Percentiles rank a stretch among this genome's conserved stretches.
These are phyloP conservation scores for Aspergillus aculeatinus DNA, from an alignment of 2,329 filamentous ascomycete genomes.

Conservation along the genomic window DNA sequence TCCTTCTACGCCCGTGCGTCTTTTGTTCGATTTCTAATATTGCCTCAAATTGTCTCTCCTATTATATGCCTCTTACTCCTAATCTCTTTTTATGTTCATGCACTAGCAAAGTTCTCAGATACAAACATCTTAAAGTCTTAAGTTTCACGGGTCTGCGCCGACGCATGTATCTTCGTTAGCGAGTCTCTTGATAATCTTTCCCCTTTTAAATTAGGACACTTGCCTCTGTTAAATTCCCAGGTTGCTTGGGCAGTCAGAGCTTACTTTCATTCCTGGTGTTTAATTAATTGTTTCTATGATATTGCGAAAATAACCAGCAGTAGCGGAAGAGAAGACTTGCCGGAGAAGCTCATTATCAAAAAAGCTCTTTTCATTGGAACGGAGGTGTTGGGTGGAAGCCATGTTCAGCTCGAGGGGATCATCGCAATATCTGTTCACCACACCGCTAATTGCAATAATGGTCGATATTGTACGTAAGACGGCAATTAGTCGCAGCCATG, in stretches of 20 bases:
- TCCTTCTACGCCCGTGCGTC: background rate
- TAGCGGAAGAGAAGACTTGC: background rate
- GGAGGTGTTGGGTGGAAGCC: no score
- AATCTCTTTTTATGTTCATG: background rate
- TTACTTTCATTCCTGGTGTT: background rate
- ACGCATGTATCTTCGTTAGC: background rate
- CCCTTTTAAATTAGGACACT: background rate
- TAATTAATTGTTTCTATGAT: no score
- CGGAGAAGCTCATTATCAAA: background rate
- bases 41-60: slow-evolving; percentile 20
- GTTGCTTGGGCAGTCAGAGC: background rate
- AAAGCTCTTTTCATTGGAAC: background rate
- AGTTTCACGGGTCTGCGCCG: background rate
- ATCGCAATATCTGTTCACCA: background rate
- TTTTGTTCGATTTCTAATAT: slow-evolving; percentile 1
- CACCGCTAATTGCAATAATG: background rate
- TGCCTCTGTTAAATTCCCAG: background rate
- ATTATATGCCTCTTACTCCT: background rate
- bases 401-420: background rate
- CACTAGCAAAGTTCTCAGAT: background rate
- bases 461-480: background rate
- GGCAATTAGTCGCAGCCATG: background rate
- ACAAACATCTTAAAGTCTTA: background rate
- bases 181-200: background rate
- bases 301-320: no score